phyloP scores from a whole-genome alignment of 2,329 filamentous ascomycete species.

The Aspergillus sp. region DNA sequence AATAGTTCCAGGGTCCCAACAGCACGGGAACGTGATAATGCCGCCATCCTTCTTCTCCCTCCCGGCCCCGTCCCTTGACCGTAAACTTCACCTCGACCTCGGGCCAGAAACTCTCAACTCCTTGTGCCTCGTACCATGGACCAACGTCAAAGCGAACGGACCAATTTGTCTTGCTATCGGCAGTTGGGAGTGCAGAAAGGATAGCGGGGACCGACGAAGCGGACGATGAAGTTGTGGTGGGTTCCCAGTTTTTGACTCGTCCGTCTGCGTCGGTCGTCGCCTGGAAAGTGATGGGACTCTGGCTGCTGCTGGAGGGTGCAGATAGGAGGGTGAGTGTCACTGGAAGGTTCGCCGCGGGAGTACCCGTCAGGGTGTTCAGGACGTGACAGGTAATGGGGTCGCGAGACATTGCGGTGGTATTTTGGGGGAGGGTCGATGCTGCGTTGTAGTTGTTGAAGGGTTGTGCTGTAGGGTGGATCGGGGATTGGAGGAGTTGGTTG shows the following conservation, averaged over 20 bases:
- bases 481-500: slow-evolving; percentile 29
- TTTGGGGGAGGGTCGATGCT: slow-evolving; percentile 13
- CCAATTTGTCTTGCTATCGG: slow-evolving; percentile 47
- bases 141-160: slow-evolving; percentile 49
- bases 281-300: slow-evolving; percentile 33
- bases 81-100: slow-evolving; percentile 54
- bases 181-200: slow-evolving; percentile 36
- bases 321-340: slow-evolving; percentile 58
- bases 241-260: slow-evolving; percentile 47
- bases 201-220: slow-evolving; percentile 27
- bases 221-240: slow-evolving; percentile 23
- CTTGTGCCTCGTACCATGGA: slow-evolving; percentile 49
- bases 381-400: slow-evolving; percentile 54
- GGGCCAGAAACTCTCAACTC: slow-evolving; percentile 53
- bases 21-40: slow-evolving; percentile 56
- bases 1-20: slow-evolving; percentile 54
- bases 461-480: slow-evolving; percentile 12
- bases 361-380: slow-evolving; percentile 52
- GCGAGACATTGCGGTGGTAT: slow-evolving; percentile 36
- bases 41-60: slow-evolving; percentile 46
- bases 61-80: slow-evolving; percentile 45
- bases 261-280: slow-evolving; percentile 50
- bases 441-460: slow-evolving; percentile 12
- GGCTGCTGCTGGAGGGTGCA: slow-evolving; percentile 23
- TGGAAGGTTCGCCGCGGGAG: slow-evolving; percentile 48